phyloP scores from a whole-genome alignment of 306 rosid species.

The Vigna reflexopilosa region DNA sequence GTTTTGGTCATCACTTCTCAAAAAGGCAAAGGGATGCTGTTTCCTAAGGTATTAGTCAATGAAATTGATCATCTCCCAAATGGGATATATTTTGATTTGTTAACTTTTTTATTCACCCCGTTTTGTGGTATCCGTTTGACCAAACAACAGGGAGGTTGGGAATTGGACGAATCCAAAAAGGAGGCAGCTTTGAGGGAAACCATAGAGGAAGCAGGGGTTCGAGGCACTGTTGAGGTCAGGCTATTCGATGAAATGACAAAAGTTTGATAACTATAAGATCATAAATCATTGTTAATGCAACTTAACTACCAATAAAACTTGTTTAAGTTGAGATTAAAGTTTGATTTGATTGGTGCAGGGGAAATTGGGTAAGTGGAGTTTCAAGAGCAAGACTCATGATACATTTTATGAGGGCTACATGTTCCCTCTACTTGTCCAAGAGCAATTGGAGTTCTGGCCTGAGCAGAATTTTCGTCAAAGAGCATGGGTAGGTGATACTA shows the following conservation, averaged over 20 bases:
- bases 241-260: too few relatives aligned
- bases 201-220: slow-evolving; percentile 88
- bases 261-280: too few relatives aligned
- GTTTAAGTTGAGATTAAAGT: neutral
- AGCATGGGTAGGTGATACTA: slow-evolving; percentile 64
- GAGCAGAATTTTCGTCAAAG: slow-evolving; percentile 72
- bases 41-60: slow-evolving; percentile 73
- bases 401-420: slow-evolving; percentile 78
- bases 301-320: too few relatives aligned
- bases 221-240: slow-evolving; percentile 69
- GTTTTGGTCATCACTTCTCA: slow-evolving; percentile 85
- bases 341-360: slow-evolving; percentile 48
- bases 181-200: slow-evolving; percentile 87
- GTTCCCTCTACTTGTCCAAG: slow-evolving; percentile 86
- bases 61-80: neutral
- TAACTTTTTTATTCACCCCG: neutral
- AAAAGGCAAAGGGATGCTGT: slow-evolving; percentile 80
- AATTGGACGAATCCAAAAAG: slow-evolving; percentile 77
- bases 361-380: slow-evolving; percentile 80
- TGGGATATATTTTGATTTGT: neutral
- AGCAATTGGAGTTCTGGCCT: slow-evolving; percentile 86
- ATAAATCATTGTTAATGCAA: too few relatives aligned
- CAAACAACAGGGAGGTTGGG: slow-evolving; percentile 86
- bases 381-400: slow-evolving; percentile 82
- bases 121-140: slow-evolving; percentile 3